Evolutionary conservation across 2,329 filamentous ascomycete genomes (phyloP), one percentile per base, ranked within the genome.

Genomic region (Xylariaceae sp.): DNA sequence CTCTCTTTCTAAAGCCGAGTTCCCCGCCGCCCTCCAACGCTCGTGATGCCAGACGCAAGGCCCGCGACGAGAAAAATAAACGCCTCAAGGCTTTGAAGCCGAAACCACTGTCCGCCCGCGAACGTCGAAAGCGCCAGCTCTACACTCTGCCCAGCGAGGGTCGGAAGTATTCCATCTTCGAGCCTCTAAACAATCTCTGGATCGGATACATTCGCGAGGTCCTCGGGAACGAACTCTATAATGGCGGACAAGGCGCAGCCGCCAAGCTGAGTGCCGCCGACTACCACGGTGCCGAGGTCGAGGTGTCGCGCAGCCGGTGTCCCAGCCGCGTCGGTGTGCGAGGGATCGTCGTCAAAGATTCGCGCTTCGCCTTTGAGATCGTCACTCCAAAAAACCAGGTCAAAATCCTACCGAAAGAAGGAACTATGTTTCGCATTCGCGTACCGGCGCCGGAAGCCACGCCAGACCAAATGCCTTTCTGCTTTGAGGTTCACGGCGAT

Each of bases 271-370:
- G 83, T 44, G 89, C 86, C 54, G 92, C 91, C 1, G 94, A 99
- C 72, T 92, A 91, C 65, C 91, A 97, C 69, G 94, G 94, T 1
- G 91, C 92, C 12, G 76, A 84, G 62, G 70, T 96, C 26, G 84
- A 91, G 72, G 89, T 97, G 27, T 87, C 92, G 53, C 75, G 91
- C 63, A 94, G 91, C 70, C 74, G 81, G 32, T 96, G 91, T 69
- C 81, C 87, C 12, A 85, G 88, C 51, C 79, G 92, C 12, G 91
- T 99, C 0, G 92, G 94, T 0, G 72, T 92, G 51, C 82, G 78
- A 64, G 94, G 94, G 12, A 92, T 97, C 63, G 88, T 97, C 57
- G 84, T 96, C 41, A 85, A 89, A 68, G 94, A 99, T 73, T 86
- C 88, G 50, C 90, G 87, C 68, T 92, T 88, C 66, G 86, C 87